Evolutionary conservation across 148 eudicot species (phyloP).

Genomic region (Fallopia convolvulus): DNA sequence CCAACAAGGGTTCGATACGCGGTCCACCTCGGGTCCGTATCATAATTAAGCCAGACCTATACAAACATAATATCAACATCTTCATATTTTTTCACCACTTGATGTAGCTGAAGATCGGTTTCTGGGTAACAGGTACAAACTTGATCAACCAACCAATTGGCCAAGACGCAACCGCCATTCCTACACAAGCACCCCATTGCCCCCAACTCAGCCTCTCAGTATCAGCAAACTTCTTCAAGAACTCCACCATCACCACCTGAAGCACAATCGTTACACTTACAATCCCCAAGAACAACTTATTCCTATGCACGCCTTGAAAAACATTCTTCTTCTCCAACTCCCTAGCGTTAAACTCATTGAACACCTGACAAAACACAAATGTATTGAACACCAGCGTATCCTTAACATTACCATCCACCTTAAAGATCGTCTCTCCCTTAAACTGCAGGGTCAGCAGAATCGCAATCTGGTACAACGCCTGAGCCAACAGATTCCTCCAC

Average conservation of each 20-base stretch:
- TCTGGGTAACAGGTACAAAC: constrained; percentile 23
- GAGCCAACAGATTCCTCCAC: constrained; percentile 29
- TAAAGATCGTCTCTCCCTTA: constrained; percentile 18
- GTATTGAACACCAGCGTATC: constrained; percentile 26
- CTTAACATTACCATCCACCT: constrained; percentile 18
- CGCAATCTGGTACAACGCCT: constrained; percentile 22
- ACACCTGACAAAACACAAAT: constrained; percentile 27
- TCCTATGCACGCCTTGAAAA: constrained; percentile 23
- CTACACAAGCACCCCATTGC: constrained; percentile 27
- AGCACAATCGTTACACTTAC: constrained; percentile 18
- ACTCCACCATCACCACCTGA: constrained; percentile 32
- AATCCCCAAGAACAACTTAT: constrained; percentile 23
- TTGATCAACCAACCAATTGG: constrained; percentile 27
- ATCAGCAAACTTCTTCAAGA: constrained; percentile 25
- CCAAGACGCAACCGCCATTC: constrained; percentile 21
- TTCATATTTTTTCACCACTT: neutral
- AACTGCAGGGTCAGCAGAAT: constrained; percentile 23
- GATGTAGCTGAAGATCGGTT: constrained; percentile 24
- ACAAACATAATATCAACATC: neutral
- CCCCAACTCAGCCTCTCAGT: constrained; percentile 29
- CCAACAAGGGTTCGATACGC: no score
- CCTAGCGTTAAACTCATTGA: constrained; percentile 28
- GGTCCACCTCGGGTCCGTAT: no score
- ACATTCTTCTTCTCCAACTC: constrained; percentile 29
- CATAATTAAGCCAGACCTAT: neutral